Conservation (phyloP, 441 rosid species). For the Aleurites moluccanus region DNA sequence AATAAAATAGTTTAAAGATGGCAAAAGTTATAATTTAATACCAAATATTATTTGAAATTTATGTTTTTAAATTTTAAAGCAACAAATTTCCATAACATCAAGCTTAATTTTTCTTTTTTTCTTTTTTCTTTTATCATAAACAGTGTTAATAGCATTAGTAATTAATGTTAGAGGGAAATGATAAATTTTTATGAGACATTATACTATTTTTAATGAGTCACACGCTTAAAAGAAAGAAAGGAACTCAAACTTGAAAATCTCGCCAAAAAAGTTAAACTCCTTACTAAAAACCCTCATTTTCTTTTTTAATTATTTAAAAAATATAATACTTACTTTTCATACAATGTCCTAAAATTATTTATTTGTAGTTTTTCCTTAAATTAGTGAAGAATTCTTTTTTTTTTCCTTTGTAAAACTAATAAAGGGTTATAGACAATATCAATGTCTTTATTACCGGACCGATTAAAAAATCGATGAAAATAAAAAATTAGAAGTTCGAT, state of each 20-base stretch:
- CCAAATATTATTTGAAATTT: neutral
- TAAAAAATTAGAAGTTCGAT: too few relatives aligned
- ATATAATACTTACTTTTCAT: neutral
- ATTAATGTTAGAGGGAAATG: too few relatives aligned
- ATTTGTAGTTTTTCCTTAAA: neutral
- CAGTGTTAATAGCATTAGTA: too few relatives aligned
- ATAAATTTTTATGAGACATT: too few relatives aligned
- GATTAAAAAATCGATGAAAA: too few relatives aligned
- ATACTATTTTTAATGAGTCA: too few relatives aligned
- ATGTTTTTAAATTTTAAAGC: neutral
- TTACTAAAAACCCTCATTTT: neutral
- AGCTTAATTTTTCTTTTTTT: neutral
- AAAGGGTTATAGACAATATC: neutral
- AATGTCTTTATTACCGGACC: too few relatives aligned
- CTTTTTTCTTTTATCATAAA: too few relatives aligned
- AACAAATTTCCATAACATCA: neutral
- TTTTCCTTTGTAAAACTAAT: slow-evolving; percentile 7
- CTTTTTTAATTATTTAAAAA: neutral
- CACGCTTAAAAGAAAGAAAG: too few relatives aligned
- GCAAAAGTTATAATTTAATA: neutral
- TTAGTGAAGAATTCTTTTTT: neutral
- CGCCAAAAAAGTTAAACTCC: too few relatives aligned
- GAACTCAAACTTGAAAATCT: too few relatives aligned
- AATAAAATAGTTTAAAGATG: neutral
- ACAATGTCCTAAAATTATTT: neutral